Evolutionary conservation across 1,139 yeast genomes (phyloP).

Genomic region (Magnusiomyces paraingens): DNA sequence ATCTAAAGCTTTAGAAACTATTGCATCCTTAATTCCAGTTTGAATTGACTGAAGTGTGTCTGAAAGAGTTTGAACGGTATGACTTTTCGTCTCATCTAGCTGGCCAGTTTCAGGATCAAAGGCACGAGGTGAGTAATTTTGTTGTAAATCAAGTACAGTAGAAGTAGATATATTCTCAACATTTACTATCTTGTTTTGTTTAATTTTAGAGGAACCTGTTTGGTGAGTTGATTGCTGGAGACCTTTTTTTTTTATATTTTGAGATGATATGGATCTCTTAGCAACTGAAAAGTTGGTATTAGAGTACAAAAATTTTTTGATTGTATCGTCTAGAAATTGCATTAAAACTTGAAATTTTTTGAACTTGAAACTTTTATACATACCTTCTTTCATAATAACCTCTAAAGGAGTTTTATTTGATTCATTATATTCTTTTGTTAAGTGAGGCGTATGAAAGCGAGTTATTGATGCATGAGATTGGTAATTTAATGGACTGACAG

Average conservation of each 20-base stretch:
- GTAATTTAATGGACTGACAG: conserved; percentile 38
- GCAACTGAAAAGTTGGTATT: conserved; percentile 4
- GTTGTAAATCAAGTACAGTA: neutral
- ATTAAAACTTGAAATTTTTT: conserved; percentile 6
- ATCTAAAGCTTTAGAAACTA: conserved; percentile 37
- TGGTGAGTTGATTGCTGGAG: too few species aligned
- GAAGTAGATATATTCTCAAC: neutral
- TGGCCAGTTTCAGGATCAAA: too few species aligned
- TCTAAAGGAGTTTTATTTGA: conserved; percentile 14
- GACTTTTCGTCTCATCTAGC: too few species aligned
- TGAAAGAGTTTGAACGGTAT: conserved; percentile 45
- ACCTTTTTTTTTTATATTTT: neutral
- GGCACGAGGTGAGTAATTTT: too few species aligned
- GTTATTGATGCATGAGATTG: conserved; percentile 28
- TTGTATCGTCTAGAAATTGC: neutral
- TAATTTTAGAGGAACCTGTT: neutral
- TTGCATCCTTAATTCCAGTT: conserved; percentile 41
- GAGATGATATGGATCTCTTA: neutral
- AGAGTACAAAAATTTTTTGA: conserved; percentile 2
- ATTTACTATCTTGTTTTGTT: neutral
- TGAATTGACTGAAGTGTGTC: conserved; percentile 45
- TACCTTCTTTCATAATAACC: conserved; percentile 5
- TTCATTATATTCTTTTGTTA: conserved; percentile 19
- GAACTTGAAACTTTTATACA: conserved; percentile 1
- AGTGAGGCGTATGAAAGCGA: conserved; percentile 25